Percentiles rank a stretch among this genome's conserved stretches.
phyloP scores from a whole-genome alignment of 495 filamentous ascomycete species.

The Aspergillus carlsbadensis region DNA sequence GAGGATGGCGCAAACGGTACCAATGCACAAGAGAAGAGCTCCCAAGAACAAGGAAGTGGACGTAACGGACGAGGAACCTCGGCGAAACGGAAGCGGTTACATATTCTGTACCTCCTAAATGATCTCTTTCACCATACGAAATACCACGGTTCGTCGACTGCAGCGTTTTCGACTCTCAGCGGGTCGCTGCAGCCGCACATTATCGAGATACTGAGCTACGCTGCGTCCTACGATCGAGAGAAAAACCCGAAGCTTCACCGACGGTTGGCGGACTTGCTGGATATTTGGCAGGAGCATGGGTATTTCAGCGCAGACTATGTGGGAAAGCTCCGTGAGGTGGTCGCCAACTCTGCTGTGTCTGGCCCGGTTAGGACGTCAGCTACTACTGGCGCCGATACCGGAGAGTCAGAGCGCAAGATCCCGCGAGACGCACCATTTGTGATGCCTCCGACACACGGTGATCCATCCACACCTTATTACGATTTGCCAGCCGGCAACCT shows the following conservation, averaged over 20 bases:
- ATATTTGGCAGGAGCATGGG: slow-evolving; percentile 67
- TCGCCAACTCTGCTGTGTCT: slow-evolving; percentile 45
- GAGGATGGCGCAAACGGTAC: slow-evolving; percentile 17
- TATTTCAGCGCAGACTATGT: slow-evolving; percentile 65
- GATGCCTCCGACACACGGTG: slow-evolving; percentile 77
- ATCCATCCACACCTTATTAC: slow-evolving; percentile 71
- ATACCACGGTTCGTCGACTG: slow-evolving; percentile 48
- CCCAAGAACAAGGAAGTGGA: neutral
- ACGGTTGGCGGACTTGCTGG: slow-evolving; percentile 64
- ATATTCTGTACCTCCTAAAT: slow-evolving; percentile 79
- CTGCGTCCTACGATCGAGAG: slow-evolving; percentile 56
- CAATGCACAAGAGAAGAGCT: slow-evolving; percentile 13
- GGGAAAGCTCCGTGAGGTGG: slow-evolving; percentile 57
- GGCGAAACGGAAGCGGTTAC: slow-evolving; percentile 66
- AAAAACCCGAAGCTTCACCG: slow-evolving; percentile 64
- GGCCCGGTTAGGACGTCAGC: slow-evolving; percentile 27
- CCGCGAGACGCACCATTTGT: slow-evolving; percentile 59
- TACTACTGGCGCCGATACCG: slow-evolving; percentile 23
- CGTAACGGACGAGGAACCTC: slow-evolving; percentile 51
- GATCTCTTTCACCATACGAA: slow-evolving; percentile 81
- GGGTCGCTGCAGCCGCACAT: slow-evolving; percentile 61
- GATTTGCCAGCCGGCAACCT: slow-evolving; percentile 84
- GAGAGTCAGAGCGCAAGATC: slow-evolving; percentile 23
- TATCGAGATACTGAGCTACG: slow-evolving; percentile 57
- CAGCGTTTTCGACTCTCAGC: slow-evolving; percentile 53